Percentiles rank a stretch among this genome's conserved stretches.
Evolutionary conservation across 768 basidiomycete species (phyloP).

Genomic region (Termitomyces heimii): DNA sequence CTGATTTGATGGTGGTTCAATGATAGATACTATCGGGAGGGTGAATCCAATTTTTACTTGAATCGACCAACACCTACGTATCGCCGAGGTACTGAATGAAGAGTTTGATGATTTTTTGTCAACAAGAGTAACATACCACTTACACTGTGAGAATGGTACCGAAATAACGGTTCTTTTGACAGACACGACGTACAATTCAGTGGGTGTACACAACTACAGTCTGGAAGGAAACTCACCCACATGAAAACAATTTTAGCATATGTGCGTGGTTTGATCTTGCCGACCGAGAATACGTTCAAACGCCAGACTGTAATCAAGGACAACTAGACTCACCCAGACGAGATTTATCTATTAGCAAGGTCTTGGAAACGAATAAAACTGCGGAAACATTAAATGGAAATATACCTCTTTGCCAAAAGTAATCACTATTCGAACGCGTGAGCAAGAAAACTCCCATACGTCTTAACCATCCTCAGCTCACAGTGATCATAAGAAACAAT

Average conservation of each 20-base stretch:
- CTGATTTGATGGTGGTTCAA: constrained; percentile 12
- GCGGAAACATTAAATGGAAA: not conserved
- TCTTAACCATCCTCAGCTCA: constrained; percentile 4
- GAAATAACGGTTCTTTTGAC: constrained; percentile 22
- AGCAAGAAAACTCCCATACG: not conserved
- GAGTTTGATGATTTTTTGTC: not conserved
- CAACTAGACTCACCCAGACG: constrained; percentile 16
- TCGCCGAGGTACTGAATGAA: constrained; percentile 5
- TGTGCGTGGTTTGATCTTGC: constrained; percentile 18
- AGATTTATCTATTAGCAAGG: constrained; percentile 16
- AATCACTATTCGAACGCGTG: constrained; percentile 15
- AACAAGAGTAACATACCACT: not conserved
- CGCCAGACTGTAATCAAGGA: not conserved
- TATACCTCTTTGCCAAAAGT: constrained; percentile 23
- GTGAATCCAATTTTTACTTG: not conserved
- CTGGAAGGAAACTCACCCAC: constrained; percentile 13
- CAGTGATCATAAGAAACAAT: constrained; percentile 20
- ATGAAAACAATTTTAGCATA: constrained; percentile 19
- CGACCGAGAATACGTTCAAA: not conserved
- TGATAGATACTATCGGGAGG: constrained; percentile 6
- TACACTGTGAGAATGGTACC: constrained; percentile 21
- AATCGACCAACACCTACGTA: constrained; percentile 1
- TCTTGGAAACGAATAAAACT: not conserved
- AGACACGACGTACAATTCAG: not conserved
- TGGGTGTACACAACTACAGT: not conserved